Evolutionary conservation across 1,284 basidiomycete species (phyloP).

Genomic region (Fomitopsis palustris): DNA sequence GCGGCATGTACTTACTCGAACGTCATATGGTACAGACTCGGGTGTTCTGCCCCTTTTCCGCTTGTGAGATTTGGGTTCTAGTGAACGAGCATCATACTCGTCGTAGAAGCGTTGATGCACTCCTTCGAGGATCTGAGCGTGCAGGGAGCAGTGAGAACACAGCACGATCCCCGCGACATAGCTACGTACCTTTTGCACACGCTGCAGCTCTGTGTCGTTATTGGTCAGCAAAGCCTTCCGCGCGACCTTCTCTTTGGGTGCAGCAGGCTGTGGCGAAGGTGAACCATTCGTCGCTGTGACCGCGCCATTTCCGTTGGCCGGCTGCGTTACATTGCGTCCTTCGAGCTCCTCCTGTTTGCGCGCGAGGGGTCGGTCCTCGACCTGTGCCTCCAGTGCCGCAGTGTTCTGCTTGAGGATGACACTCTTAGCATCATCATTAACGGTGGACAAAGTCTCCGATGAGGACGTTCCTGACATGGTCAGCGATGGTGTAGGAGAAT

Average conservation of each 20-base stretch:
- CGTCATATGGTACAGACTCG: conserved; percentile 44
- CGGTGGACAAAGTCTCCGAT: conserved; percentile 15
- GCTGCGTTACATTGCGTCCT: conserved; percentile 32
- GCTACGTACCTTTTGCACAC: conserved; percentile 65
- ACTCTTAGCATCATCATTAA: conserved; percentile 46
- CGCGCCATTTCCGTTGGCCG: not conserved
- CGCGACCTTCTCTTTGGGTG: conserved; percentile 37
- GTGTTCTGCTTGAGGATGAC: conserved; percentile 62
- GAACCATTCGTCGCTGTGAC: conserved; percentile 9
- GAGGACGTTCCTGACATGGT: conserved; percentile 13
- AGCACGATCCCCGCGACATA: not conserved
- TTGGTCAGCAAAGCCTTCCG: conserved; percentile 83
- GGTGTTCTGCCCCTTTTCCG: conserved; percentile 29
- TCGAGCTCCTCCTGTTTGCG: conserved; percentile 79
- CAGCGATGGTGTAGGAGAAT: conserved; percentile 13
- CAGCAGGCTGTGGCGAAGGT: conserved; percentile 13
- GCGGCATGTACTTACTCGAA: conserved; percentile 48
- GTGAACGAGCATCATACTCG: conserved; percentile 49
- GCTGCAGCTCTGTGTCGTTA: conserved; percentile 81
- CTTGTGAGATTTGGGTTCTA: conserved; percentile 31
- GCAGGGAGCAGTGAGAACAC: conserved; percentile 1
- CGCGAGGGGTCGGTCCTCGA: conserved; percentile 84
- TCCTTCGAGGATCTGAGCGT: conserved; percentile 69
- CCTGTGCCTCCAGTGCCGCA: conserved; percentile 76
- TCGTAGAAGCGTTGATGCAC: conserved; percentile 78